Evolutionary conservation across 2,329 filamentous ascomycete species (phyloP).

Genomic region (Gliomastix tumulicola): DNA sequence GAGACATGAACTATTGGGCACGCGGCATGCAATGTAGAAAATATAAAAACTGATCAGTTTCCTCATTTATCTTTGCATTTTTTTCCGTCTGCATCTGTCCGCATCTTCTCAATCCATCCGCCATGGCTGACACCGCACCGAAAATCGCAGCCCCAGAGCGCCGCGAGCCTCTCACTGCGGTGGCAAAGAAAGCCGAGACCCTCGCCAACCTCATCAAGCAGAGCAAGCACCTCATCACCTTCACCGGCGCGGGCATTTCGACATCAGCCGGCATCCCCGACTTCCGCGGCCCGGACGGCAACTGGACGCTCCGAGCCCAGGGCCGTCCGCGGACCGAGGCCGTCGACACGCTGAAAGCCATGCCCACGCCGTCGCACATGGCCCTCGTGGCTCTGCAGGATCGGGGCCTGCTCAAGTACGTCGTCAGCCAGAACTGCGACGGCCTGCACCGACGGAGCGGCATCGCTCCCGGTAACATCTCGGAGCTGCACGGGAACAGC

Average conservation of each 20-base stretch:
- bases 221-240: conserved; percentile 37
- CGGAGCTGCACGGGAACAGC: conserved; percentile 39
- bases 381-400: conserved; percentile 35
- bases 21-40: too few species aligned
- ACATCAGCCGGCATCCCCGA: conserved; percentile 40
- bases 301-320: conserved; percentile 36
- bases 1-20: too few species aligned
- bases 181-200: conserved; percentile 21
- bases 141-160: neutral
- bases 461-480: conserved; percentile 34
- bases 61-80: too few species aligned
- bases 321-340: conserved; percentile 21
- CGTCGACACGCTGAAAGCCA: conserved; percentile 30
- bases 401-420: conserved; percentile 29
- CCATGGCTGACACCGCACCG: conserved; percentile 1
- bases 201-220: conserved; percentile 27
- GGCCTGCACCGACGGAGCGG: conserved; percentile 36
- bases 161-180: neutral
- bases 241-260: conserved; percentile 38
- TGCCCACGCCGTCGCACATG: conserved; percentile 39
- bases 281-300: conserved; percentile 37
- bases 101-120: too few species aligned
- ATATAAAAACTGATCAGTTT: too few species aligned
- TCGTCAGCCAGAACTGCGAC: conserved; percentile 30
- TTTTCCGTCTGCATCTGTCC: too few species aligned